Evolutionary conservation across 805 yeast species (phyloP).

Genomic region (Saccharomycodes ludwigii): DNA sequence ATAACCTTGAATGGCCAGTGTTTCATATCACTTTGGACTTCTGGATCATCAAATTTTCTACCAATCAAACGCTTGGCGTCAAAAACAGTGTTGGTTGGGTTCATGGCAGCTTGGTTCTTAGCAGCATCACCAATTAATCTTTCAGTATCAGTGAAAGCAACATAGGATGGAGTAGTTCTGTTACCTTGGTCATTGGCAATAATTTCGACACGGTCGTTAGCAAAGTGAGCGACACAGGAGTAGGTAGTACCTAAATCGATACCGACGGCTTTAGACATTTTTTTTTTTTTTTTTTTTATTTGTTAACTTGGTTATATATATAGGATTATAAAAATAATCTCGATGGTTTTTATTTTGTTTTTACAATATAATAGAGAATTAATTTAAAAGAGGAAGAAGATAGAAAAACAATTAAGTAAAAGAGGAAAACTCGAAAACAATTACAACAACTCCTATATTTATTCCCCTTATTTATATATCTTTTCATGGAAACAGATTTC

Average conservation of each 20-base stretch:
- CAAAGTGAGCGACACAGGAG: slow-evolving; percentile 88
- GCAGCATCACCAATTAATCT: slow-evolving; percentile 97
- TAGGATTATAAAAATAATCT: too few species aligned
- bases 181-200: slow-evolving; percentile 97
- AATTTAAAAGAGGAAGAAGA: too few species aligned
- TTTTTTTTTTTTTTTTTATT: slow-evolving; percentile 4
- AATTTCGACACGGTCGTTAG: slow-evolving; percentile 84
- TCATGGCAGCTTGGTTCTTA: slow-evolving; percentile 96
- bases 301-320: too few species aligned
- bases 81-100: slow-evolving; percentile 85
- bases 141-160: slow-evolving; percentile 91
- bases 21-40: slow-evolving; percentile 45
- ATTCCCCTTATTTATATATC: too few species aligned
- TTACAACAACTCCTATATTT: too few species aligned
- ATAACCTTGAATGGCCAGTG: slow-evolving; percentile 82
- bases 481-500: too few species aligned
- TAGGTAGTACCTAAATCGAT: slow-evolving; percentile 96
- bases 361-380: too few species aligned
- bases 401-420: too few species aligned
- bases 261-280: slow-evolving; percentile 38
- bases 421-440: too few species aligned
- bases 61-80: slow-evolving; percentile 92
- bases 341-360: too few species aligned
- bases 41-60: slow-evolving; percentile 47
- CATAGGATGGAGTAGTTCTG: slow-evolving; percentile 95